Evolutionary conservation across 2,329 filamentous ascomycete genomes (phyloP), one percentile per base, ranked within the genome.

Genomic region (Fusarium nanum): DNA sequence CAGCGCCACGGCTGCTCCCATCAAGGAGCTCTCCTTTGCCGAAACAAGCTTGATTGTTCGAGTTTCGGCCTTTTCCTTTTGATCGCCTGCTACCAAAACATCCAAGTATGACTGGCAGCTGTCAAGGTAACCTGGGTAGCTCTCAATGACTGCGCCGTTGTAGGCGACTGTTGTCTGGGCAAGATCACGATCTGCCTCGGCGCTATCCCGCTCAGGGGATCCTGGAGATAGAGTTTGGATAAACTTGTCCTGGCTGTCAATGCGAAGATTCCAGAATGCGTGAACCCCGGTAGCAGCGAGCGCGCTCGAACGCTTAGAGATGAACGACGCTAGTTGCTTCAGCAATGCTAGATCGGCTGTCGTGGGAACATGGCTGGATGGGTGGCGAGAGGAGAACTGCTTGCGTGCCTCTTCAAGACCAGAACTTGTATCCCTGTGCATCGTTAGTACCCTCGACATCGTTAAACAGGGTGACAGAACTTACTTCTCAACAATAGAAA

Each of bases 61-160:
- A 48, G 72, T 83, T 65, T 77, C 81, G 52, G 76, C 82, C 73
- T 74, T 71, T n/a, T 67, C 67, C 40, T 68, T 75, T 18, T 64
- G 50, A 16, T 64, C 64, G 49, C 68, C 71, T 27, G 73, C 70
- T 73, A 89, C 84, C 11, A 94, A 81, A 41, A 83, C 81, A 73
- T 93, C 83, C 48, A 94, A 80, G 71, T 89, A 89, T 8, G 76
- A 76, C 77, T 94, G 92, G 74, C 89, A 90, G 44, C 81, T 84
- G 32, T 78, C 79, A 23, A 86, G 82, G 78, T 93, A 95, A 10
- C 83, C 82, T 0, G 92, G 92, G 75, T 94, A 95, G 73, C 91
- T 90, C 79, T 94, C 92, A 54, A 94, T 89, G 52, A 95, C 91
- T 28, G 90, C 92, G 46, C 92, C 92, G 75, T 93, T 94, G 79